A percentile compares a stretch with the other conserved stretches of the same genome.
Evolutionary conservation across 2,329 filamentous ascomycete species (phyloP).

Genomic region (Cladosporium oxysporum): DNA sequence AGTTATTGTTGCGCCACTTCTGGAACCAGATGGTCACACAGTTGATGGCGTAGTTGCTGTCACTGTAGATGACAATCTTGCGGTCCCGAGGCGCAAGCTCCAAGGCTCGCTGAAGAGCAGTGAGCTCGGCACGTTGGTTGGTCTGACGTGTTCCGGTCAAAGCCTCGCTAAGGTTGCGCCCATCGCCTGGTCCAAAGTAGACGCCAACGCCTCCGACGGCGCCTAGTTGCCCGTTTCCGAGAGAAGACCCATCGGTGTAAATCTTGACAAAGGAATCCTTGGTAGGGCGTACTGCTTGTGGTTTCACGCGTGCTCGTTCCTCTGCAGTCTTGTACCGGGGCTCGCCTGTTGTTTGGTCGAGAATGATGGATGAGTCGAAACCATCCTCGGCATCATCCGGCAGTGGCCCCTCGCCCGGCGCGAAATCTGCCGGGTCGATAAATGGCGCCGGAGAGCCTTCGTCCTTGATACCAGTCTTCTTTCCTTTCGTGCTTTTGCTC

Average conservation of each 20-base stretch:
- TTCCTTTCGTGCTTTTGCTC: constrained; percentile 45
- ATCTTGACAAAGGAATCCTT: constrained; percentile 54
- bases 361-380: constrained; percentile 60
- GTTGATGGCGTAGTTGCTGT: constrained; percentile 87
- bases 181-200: constrained; percentile 60
- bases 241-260: constrained; percentile 64
- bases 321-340: constrained; percentile 57
- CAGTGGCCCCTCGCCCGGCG: constrained; percentile 58
- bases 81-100: constrained; percentile 70
- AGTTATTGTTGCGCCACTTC: constrained; percentile 74
- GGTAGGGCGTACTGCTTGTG: constrained; percentile 45
- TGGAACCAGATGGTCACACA: constrained; percentile 83
- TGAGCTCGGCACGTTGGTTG: constrained; percentile 94
- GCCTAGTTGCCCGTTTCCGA: constrained; percentile 57
- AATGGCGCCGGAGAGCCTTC: constrained; percentile 23
- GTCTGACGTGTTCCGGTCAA: constrained; percentile 76
- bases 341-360: constrained; percentile 56
- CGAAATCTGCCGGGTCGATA: constrained; percentile 40
- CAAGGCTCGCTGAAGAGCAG: constrained; percentile 80
- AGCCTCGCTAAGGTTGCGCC: constrained; percentile 69
- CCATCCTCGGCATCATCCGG: constrained; percentile 60
- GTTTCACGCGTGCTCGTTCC: constrained; percentile 51
- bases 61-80: constrained; percentile 76
- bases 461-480: constrained; percentile 35
- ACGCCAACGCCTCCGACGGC: constrained; percentile 64